Base-by-base conservation (phyloP, 108 stramenopile genomes). In the Stephanodiscus minutulus region DNA sequence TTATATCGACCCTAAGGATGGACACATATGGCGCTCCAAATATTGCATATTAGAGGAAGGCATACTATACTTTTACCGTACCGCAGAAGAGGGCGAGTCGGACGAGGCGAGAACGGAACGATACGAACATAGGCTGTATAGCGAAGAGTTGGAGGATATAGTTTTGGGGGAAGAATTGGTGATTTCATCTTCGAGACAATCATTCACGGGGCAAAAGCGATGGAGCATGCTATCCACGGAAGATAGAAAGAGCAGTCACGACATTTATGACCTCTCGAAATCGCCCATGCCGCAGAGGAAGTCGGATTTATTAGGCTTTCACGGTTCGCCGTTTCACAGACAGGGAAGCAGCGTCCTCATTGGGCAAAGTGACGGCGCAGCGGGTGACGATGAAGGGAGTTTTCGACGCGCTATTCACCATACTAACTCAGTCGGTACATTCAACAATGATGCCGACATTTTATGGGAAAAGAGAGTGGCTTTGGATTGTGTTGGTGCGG, bases 381-480 rank as follows among this genome's bases (percentile, higher is more conserved):
- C 50, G 1, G 66, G 50, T 43, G 64, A 15, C 3, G 70, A 24
- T n/a, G n/a, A 27, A 60, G 36, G 35, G 17, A 60, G 39, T 36
- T 9, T 3, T 6, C 18, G 55, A 15, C 21, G 59, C 18, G 20
- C 25, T 6, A 25, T 71, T 55, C 60, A 37, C 11, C 73, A 63
- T 37, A 70, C 78, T 36, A 44, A 29, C 41, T 79, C 78, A 8
- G 70, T 74, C 10, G 63, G 44, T 57, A 79, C 72, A 25, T 81
- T 75, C 41, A 33, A 69, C 31, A 64, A 76, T 36, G 83, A 83
- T 53, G 44, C 31, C 71, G 52, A 76, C 17, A 72, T 82, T 37
- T 60, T 77, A 39, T 92, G 89, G 87, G 89, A 92, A 65, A 90
- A 93, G 54, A 72, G 88, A n/a, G 89, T 93, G 41, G 81, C 83